These are phyloP conservation scores for Soucietia sequanensis DNA, from an alignment of 805 yeast species.

Conservation along the genomic window DNA sequence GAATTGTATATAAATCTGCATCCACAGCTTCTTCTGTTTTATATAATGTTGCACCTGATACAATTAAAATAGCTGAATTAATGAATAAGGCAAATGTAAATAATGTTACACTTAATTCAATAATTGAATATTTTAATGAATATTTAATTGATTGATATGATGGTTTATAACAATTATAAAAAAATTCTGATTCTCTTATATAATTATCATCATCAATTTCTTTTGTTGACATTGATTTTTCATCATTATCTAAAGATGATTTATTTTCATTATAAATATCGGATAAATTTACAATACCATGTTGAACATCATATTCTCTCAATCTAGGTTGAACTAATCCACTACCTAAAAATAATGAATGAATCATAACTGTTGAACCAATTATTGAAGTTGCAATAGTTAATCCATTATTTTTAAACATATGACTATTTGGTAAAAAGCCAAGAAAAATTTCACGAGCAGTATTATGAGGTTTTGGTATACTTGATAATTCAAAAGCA, in stretches of 20 bases:
- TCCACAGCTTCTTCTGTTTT: slow-evolving; percentile 68
- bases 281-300: slow-evolving; percentile 30
- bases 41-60: slow-evolving; percentile 76
- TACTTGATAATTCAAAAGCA: slow-evolving; percentile 41
- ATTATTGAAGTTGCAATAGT: slow-evolving; percentile 47
- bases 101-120: slow-evolving; percentile 68
- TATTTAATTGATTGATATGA: slow-evolving; percentile 69
- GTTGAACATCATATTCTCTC: slow-evolving; percentile 41
- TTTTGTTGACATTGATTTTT: slow-evolving; percentile 9
- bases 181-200: slow-evolving; percentile 25
- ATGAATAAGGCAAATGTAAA: slow-evolving; percentile 83
- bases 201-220: slow-evolving; percentile 2
- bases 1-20: slow-evolving; percentile 82
- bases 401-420: slow-evolving; percentile 43
- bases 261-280: slow-evolving; percentile 11
- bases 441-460: slow-evolving; percentile 42
- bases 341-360: slow-evolving; percentile 47
- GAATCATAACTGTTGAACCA: slow-evolving; percentile 55
- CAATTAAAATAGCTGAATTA: slow-evolving; percentile 77
- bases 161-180: slow-evolving; percentile 58
- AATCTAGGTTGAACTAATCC: slow-evolving; percentile 50
- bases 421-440: slow-evolving; percentile 40
- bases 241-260: slow-evolving; percentile 1
- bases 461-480: slow-evolving; percentile 25
- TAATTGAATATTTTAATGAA: slow-evolving; percentile 68